Conservation (phyloP, 257 asterid genomes). For the Nicotiana knightiana region DNA sequence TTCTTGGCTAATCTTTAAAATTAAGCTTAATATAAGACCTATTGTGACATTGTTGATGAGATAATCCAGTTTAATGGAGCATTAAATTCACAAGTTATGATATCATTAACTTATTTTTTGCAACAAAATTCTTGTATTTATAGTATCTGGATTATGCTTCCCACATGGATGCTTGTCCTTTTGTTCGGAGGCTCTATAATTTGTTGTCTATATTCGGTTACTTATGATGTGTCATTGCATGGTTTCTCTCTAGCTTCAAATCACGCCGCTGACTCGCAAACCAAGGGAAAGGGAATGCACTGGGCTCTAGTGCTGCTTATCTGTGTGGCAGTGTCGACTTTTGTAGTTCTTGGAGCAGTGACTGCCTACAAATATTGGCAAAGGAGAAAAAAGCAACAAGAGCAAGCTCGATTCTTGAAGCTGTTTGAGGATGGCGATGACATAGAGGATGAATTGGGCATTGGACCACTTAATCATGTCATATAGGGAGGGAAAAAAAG, state of each 20-base stretch:
- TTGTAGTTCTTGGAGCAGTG: slow-evolving; percentile 37
- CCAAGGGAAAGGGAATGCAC: slow-evolving; percentile 23
- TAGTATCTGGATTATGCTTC: neutral
- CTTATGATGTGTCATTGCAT: neutral
- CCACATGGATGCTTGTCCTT: neutral
- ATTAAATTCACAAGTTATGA: neutral
- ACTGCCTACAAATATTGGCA: slow-evolving; percentile 50
- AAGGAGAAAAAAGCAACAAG: slow-evolving; percentile 59
- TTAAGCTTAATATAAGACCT: neutral
- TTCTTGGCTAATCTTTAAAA: neutral
- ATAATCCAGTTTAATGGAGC: neutral
- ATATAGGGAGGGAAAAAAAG: slow-evolving; percentile 1
- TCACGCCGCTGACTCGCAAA: slow-evolving; percentile 19
- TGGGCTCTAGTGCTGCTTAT: slow-evolving; percentile 42
- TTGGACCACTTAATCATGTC: slow-evolving; percentile 33
- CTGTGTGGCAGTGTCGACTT: slow-evolving; percentile 13
- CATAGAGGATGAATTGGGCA: slow-evolving; percentile 36
- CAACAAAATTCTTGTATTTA: neutral
- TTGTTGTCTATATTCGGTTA: neutral
- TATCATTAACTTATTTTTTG: neutral
- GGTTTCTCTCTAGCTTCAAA: slow-evolving; percentile 29
- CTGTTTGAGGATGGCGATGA: slow-evolving; percentile 54
- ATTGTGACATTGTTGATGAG: neutral
- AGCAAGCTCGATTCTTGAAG: slow-evolving; percentile 68
- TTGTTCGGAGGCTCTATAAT: neutral